Evolutionary conservation across 192 early-diverging fungal species (phyloP).

Genomic region (Chytriomyces hyalinus): DNA sequence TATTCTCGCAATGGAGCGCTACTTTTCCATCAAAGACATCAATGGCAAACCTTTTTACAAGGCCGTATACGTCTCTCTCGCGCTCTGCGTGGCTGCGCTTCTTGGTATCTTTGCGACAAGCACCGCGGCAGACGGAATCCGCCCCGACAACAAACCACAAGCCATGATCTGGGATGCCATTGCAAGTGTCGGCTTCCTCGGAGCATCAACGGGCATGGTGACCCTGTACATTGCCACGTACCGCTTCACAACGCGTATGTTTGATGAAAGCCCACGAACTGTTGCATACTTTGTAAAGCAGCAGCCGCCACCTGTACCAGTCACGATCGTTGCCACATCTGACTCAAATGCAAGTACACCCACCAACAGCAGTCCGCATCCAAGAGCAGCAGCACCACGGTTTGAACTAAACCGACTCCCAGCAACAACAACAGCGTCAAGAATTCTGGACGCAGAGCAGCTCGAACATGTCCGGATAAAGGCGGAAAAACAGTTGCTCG

Average conservation of each 20-base stretch:
- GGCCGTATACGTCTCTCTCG: background rate
- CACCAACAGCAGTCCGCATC: too few species aligned
- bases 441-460: background rate
- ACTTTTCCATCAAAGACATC: slow-evolving; percentile 10
- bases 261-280: slow-evolving; percentile 23
- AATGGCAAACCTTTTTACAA: background rate
- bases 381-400: background rate
- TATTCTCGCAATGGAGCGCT: slow-evolving; percentile 27
- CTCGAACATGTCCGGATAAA: background rate
- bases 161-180: background rate
- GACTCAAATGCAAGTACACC: too few species aligned
- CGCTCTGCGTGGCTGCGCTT: background rate
- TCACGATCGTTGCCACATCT: too few species aligned
- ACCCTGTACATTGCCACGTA: slow-evolving; percentile 27
- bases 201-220: background rate
- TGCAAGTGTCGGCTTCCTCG: background rate
- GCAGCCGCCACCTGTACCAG: background rate
- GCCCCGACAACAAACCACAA: slow-evolving; percentile 19
- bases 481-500: slow-evolving; percentile 13
- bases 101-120: slow-evolving; percentile 8
- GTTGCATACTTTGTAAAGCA: slow-evolving; percentile 7
- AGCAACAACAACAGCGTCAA: background rate
- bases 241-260: slow-evolving; percentile 19
- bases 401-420: background rate
- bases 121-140: background rate